A percentile compares a stretch with the other conserved stretches of the same genome.
These are phyloP conservation scores for Amanita muscaria DNA, from an alignment of 768 basidiomycete genomes.

Conservation along the genomic window DNA sequence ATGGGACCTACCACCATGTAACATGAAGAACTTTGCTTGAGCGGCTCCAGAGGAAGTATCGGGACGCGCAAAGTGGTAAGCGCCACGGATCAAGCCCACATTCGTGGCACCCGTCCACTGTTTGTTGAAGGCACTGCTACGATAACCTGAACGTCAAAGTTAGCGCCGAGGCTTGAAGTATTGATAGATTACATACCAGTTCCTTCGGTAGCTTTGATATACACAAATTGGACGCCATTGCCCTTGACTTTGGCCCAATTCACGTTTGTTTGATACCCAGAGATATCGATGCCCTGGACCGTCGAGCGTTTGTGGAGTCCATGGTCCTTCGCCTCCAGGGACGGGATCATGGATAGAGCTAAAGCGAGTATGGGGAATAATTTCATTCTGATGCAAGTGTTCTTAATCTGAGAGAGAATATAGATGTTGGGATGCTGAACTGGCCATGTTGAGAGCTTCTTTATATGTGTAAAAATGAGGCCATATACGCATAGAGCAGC, in stretches of 20 bases:
- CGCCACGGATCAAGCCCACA: conserved; percentile 48
- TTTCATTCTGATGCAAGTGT: neutral
- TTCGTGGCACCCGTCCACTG: conserved; percentile 51
- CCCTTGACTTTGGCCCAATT: conserved; percentile 44
- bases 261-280: conserved; percentile 37
- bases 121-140: conserved; percentile 33
- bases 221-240: conserved; percentile 46
- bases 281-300: conserved; percentile 49
- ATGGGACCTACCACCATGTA: conserved; percentile 27
- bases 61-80: conserved; percentile 55
- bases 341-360: neutral
- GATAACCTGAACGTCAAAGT: conserved; percentile 22
- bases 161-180: neutral
- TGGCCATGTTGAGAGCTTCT: too few species aligned
- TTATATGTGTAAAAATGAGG: too few species aligned
- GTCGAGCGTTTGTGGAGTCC: conserved; percentile 13
- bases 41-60: conserved; percentile 42
- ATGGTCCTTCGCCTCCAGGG: neutral
- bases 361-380: neutral
- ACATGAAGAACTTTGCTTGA: conserved; percentile 53
- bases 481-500: too few species aligned
- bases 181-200: conserved; percentile 36
- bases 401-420: neutral
- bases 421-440: neutral
- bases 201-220: conserved; percentile 63